Conservation (phyloP, 805 yeast genomes). For the Diddensiella caesifluorescens region DNA sequence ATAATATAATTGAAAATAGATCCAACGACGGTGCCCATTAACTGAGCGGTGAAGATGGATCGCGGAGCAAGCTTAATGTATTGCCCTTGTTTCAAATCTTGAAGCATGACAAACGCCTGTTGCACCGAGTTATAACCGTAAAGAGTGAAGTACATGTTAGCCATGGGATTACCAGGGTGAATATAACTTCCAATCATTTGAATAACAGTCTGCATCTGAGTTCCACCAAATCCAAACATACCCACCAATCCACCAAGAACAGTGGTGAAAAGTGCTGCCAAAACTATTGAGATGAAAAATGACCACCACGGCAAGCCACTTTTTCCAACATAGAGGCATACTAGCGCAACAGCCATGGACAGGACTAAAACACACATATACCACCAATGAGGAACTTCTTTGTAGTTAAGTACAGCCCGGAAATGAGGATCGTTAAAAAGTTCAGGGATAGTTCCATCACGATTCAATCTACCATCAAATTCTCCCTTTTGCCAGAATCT, state of each 20-base stretch:
- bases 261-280: slow-evolving; percentile 46
- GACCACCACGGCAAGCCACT: slow-evolving; percentile 58
- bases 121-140: slow-evolving; percentile 55
- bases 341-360: slow-evolving; percentile 43
- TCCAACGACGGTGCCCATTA: slow-evolving; percentile 28
- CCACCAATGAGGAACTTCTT: slow-evolving; percentile 61
- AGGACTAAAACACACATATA: slow-evolving; percentile 39
- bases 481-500: slow-evolving; percentile 41
- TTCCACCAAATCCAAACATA: slow-evolving; percentile 44
- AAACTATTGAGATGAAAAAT: slow-evolving; percentile 46
- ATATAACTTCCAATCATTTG: slow-evolving; percentile 56
- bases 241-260: slow-evolving; percentile 49
- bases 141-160: slow-evolving; percentile 47
- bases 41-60: slow-evolving; percentile 48
- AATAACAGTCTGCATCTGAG: slow-evolving; percentile 40
- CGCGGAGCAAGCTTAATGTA: slow-evolving; percentile 56
- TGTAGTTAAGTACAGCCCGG: slow-evolving; percentile 50
- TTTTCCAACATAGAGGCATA: slow-evolving; percentile 36
- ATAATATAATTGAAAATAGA: slow-evolving; percentile 28
- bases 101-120: slow-evolving; percentile 56
- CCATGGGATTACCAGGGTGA: slow-evolving; percentile 50
- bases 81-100: slow-evolving; percentile 50
- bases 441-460: slow-evolving; percentile 18
- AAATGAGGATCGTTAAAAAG: slow-evolving; percentile 48
- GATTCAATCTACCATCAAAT: slow-evolving; percentile 16